phyloP scores from a whole-genome alignment of 2,329 filamentous ascomycete species.

The Leptographium galeiforme region DNA sequence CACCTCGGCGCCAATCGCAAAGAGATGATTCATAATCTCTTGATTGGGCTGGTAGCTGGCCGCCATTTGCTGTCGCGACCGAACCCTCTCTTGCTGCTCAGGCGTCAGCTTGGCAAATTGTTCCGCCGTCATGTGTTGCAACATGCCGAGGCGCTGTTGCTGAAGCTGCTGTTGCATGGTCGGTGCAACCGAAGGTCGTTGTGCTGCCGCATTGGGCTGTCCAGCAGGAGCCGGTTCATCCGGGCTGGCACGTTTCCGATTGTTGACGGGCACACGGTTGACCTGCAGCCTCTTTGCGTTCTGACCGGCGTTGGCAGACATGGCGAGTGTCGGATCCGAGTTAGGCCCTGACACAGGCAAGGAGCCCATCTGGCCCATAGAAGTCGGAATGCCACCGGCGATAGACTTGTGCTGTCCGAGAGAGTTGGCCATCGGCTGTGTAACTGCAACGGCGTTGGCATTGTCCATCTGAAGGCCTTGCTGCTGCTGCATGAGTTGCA shows the following conservation, averaged over 20 bases:
- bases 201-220: not conserved
- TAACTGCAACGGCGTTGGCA: not conserved
- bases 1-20: conserved; percentile 18
- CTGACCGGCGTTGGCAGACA: not conserved
- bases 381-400: not conserved
- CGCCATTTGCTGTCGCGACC: conserved; percentile 10
- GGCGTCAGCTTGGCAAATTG: conserved; percentile 28
- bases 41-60: conserved; percentile 15
- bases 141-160: conserved; percentile 14
- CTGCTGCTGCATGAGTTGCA: conserved; percentile 9
- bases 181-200: not conserved
- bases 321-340: not conserved
- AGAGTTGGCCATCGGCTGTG: not conserved
- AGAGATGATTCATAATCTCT: conserved; percentile 25
- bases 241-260: conserved; percentile 6
- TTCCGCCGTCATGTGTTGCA: conserved; percentile 18
- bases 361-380: not conserved
- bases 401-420: not conserved
- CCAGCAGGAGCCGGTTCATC: not conserved
- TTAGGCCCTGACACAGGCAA: not conserved
- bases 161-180: conserved; percentile 10
- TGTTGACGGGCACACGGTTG: not conserved
- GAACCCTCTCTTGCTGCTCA: conserved; percentile 24
- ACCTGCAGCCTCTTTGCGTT: conserved; percentile 1
- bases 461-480: conserved; percentile 9